Percentiles rank a stretch among this genome's conserved stretches.
phyloP scores from a whole-genome alignment of 768 basidiomycete species.

The Boletus eberwhitei region DNA sequence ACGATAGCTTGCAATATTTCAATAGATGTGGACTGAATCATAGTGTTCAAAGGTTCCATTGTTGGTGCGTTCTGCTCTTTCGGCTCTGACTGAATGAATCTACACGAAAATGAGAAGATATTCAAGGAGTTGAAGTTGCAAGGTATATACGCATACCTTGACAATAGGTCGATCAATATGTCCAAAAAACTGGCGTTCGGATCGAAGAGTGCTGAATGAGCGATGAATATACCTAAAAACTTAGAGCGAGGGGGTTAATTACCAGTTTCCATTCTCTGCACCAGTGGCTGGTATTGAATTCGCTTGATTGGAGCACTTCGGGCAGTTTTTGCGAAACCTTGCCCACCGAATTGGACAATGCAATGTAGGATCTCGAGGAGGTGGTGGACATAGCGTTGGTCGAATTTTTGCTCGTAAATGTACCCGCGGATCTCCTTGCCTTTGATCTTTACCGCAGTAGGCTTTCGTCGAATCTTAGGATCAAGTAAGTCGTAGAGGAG shows the following conservation, averaged over 20 bases:
- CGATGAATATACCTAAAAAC: constrained; percentile 5
- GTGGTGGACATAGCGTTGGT: constrained; percentile 70
- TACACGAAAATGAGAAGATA: constrained; percentile 28
- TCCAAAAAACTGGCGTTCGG: constrained; percentile 73
- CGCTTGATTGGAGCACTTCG: constrained; percentile 60
- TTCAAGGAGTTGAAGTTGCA: background rate
- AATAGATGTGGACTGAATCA: constrained; percentile 69
- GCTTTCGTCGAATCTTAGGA: constrained; percentile 55
- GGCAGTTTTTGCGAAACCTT: constrained; percentile 78
- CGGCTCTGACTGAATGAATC: constrained; percentile 79
- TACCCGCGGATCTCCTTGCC: constrained; percentile 67
- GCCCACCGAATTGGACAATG: constrained; percentile 83
- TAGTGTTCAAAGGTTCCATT: constrained; percentile 60
- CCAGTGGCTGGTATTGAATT: constrained; percentile 59
- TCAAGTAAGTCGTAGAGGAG: constrained; percentile 76
- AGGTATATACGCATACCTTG: constrained; percentile 62
- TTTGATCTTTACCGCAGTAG: constrained; percentile 49
- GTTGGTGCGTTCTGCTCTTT: constrained; percentile 40
- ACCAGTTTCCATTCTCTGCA: constrained; percentile 62
- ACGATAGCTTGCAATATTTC: constrained; percentile 83
- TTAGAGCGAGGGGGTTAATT: constrained; percentile 15
- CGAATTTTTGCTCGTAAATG: constrained; percentile 70
- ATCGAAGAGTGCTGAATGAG: constrained; percentile 35
- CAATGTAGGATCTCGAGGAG: constrained; percentile 74
- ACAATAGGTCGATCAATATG: constrained; percentile 64